Percentiles rank a stretch among this genome's conserved stretches.
Evolutionary conservation across 2,329 filamentous ascomycete species (phyloP).

Genomic region (Fusarium buxicola): DNA sequence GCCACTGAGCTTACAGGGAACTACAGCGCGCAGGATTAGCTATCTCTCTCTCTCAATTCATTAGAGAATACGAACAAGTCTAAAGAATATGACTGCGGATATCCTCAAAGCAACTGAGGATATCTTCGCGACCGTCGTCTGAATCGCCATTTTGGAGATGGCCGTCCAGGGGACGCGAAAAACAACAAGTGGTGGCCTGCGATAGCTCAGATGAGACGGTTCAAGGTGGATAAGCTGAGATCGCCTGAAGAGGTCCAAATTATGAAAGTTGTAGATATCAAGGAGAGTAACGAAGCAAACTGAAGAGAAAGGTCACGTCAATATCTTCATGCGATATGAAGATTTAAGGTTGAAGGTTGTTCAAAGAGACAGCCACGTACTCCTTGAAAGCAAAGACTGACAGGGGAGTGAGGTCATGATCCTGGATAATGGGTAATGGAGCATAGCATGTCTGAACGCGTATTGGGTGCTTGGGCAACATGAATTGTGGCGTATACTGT

Average conservation of each 20-base stretch:
- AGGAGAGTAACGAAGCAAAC: conserved; percentile 40
- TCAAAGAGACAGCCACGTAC: conserved; percentile 27
- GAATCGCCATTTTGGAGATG: conserved; percentile 46
- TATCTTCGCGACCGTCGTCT: conserved; percentile 48
- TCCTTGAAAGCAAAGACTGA: conserved; percentile 21
- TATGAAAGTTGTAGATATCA: conserved; percentile 16
- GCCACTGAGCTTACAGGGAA: conserved; percentile 50
- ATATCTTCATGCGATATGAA: conserved; percentile 24
- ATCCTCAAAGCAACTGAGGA: conserved; percentile 54
- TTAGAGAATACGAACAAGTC: conserved; percentile 48
- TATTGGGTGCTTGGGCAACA: conserved; percentile 22
- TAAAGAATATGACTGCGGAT: conserved; percentile 52
- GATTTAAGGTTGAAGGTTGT: conserved; percentile 10
- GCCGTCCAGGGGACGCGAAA: conserved; percentile 20
- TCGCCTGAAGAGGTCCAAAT: neutral
- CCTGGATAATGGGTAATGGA: conserved; percentile 21
- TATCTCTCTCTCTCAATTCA: neutral
- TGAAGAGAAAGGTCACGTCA: conserved; percentile 21
- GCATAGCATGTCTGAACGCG: conserved; percentile 28
- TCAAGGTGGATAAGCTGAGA: conserved; percentile 7
- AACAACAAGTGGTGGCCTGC: conserved; percentile 15
- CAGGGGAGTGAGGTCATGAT: conserved; percentile 40
- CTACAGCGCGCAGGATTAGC: conserved; percentile 40
- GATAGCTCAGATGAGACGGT: conserved; percentile 15
- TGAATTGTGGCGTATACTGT: conserved; percentile 34